Evolutionary conservation across 192 early-diverging fungal species (phyloP).

Genomic region (Kickxella alabastrina): DNA sequence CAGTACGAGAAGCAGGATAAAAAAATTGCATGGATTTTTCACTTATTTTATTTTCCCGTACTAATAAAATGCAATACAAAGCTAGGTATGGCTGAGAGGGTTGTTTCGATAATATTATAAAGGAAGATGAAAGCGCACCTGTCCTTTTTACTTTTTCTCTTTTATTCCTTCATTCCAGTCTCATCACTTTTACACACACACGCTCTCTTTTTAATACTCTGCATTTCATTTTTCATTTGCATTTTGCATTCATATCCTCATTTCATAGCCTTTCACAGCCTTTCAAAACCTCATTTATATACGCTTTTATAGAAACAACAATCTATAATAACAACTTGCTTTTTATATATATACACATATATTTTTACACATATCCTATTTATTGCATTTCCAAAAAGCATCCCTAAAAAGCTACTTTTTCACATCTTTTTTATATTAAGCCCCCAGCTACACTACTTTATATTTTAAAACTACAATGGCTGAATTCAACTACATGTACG

Average conservation of each 20-base stretch:
- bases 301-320: not conserved
- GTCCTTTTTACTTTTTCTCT: constrained; percentile 8
- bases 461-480: constrained; percentile 10
- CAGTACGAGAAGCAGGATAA: too few relatives aligned
- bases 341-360: not conserved
- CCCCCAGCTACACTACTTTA: not conserved
- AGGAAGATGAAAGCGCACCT: not conserved
- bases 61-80: too few relatives aligned
- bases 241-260: not conserved
- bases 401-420: too few relatives aligned
- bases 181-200: not conserved
- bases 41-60: too few relatives aligned
- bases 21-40: too few relatives aligned
- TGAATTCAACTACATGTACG: constrained; percentile 37
- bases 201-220: not conserved
- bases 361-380: not conserved
- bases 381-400: too few relatives aligned
- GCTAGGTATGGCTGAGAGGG: too few relatives aligned
- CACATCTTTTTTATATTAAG: too few relatives aligned
- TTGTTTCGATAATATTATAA: constrained; percentile 12
- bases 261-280: not conserved
- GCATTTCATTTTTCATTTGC: not conserved
- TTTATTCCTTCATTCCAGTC: not conserved
- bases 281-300: not conserved
- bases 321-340: not conserved